Evolutionary conservation across 208 protist species (phyloP).

Genomic region (Trypanosoma vivax): DNA sequence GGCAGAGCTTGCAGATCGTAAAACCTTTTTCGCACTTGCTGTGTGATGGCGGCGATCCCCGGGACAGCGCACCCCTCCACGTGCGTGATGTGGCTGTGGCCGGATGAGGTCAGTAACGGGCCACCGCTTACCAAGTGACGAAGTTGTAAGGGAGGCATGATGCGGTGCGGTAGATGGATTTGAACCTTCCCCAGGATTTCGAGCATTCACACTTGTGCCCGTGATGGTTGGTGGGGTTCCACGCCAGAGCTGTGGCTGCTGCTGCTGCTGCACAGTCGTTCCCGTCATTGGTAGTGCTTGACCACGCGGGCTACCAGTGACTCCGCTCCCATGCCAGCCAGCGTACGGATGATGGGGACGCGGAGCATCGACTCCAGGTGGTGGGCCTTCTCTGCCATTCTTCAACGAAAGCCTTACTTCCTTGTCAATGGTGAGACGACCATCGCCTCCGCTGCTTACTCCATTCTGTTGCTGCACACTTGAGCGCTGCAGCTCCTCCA

Average conservation of each 20-base stretch:
- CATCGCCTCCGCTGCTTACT: slow-evolving; percentile 20
- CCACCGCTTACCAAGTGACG: slow-evolving; percentile 11
- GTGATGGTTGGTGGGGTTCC: slow-evolving; percentile 12
- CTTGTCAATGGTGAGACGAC: slow-evolving; percentile 75
- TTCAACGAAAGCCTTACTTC: slow-evolving; percentile 67
- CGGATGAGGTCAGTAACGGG: slow-evolving; percentile 11
- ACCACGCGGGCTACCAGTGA: slow-evolving; percentile 3
- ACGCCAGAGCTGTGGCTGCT: slow-evolving; percentile 6
- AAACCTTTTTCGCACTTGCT: slow-evolving; percentile 18
- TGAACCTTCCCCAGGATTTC: not conserved
- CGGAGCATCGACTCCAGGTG: slow-evolving; percentile 13
- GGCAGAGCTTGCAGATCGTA: slow-evolving; percentile 46
- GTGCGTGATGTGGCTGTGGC: slow-evolving; percentile 20
- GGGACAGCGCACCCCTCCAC: not conserved
- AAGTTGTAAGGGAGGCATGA: slow-evolving; percentile 4
- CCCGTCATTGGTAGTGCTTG: slow-evolving; percentile 3
- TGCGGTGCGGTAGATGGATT: not conserved
- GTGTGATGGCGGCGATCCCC: slow-evolving; percentile 3
- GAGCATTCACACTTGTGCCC: not conserved
- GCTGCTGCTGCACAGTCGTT: not conserved
- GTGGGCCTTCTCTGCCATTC: slow-evolving; percentile 13
- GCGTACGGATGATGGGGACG: slow-evolving; percentile 21
- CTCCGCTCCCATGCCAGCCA: slow-evolving; percentile 2
- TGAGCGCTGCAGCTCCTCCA: slow-evolving; percentile 12
- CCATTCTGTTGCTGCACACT: not conserved